Base-by-base conservation (phyloP, 805 yeast genomes). In the Ogataea allantospora region DNA sequence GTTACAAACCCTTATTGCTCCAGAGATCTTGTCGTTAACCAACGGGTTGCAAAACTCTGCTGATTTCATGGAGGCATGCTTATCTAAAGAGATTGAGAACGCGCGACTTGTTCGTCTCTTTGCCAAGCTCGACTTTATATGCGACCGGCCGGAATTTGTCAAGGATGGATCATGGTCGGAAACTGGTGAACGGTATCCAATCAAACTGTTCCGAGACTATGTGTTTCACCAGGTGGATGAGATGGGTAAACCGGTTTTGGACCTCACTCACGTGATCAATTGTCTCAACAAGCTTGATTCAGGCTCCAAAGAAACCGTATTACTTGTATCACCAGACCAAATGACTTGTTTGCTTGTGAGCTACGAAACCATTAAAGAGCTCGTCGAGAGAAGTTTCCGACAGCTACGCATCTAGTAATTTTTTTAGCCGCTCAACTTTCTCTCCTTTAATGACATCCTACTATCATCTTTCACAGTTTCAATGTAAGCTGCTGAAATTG, bases 241-340 rank as follows among this genome's bases (percentile, higher is more conserved):
- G 35, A 61, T 62, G 16, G 96, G 96, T 10, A 73, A 73, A 51
- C 88, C 95, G 2, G 75, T 80, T 2, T 65, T 88, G 40, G 96
- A 93, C 60, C 67, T 93, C 50, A 80, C 88, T 1, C 88, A 88
- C 58, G 89, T 88, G 5, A 65, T 93, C 43, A 68, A 77, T 33
- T 77, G 83, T 51, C 66, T 93, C 53, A 91, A 91, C 63, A 93
- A 91, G 62, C 67, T 93, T 47, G 99, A 93, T 57, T 95, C 91
- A 5, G 98, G 97, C 1, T 73, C 83, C 22, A 88, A 86, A 35
- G 99, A 93, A 62, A 79, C 77, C 48, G 63, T 93, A 11, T 66
- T 89, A 57, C 70, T 93, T 35, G 87, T 88, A 1, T 81, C 93
- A 22, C 75, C 83, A 8, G 96, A 89, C 58, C 95, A 88, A 56